Conservation (phyloP, 2,329 filamentous ascomycete genomes). For the Alternaria angustiovoidea region DNA sequence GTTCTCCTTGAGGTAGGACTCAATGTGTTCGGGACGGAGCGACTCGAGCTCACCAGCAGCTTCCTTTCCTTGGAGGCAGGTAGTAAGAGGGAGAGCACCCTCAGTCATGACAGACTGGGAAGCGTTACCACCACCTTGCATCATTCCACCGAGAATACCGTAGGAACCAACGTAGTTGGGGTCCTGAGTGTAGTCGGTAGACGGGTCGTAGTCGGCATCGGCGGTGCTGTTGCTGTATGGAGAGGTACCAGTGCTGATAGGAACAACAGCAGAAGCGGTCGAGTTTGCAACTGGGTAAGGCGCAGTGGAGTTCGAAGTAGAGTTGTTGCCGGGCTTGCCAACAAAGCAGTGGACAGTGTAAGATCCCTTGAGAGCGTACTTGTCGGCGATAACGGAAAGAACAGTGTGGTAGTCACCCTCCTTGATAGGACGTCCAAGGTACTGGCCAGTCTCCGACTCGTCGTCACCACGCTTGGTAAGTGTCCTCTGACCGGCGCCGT, state of each 20-base stretch:
- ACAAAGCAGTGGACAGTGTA: conserved; percentile 50
- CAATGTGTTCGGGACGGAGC: conserved; percentile 42
- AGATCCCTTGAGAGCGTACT: conserved; percentile 47
- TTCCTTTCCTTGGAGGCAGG: conserved; percentile 45
- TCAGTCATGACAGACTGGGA: conserved; percentile 40
- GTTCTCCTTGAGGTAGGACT: conserved; percentile 46
- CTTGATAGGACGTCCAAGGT: conserved; percentile 43
- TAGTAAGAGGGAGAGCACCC: conserved; percentile 46
- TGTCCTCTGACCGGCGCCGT: conserved; percentile 52
- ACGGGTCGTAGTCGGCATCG: conserved; percentile 36
- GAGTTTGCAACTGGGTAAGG: conserved; percentile 30
- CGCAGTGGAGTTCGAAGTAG: conserved; percentile 30
- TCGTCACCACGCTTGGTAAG: conserved; percentile 33
- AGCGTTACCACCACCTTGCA: conserved; percentile 33
- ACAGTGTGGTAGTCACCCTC: conserved; percentile 49
- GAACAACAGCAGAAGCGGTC: conserved; percentile 15
- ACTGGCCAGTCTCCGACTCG: conserved; percentile 29
- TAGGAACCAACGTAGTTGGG: conserved; percentile 47
- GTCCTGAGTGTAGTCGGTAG: conserved; percentile 37
- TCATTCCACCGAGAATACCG: conserved; percentile 42
- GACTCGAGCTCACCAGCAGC: conserved; percentile 41
- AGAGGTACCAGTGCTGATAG: conserved; percentile 11
- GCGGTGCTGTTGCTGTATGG: conserved; percentile 30
- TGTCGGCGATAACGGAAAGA: conserved; percentile 43
- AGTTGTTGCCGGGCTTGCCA: conserved; percentile 38